Evolutionary conservation across 164 flowering plant species (phyloP).

Genomic region (Berberis thunbergii): DNA sequence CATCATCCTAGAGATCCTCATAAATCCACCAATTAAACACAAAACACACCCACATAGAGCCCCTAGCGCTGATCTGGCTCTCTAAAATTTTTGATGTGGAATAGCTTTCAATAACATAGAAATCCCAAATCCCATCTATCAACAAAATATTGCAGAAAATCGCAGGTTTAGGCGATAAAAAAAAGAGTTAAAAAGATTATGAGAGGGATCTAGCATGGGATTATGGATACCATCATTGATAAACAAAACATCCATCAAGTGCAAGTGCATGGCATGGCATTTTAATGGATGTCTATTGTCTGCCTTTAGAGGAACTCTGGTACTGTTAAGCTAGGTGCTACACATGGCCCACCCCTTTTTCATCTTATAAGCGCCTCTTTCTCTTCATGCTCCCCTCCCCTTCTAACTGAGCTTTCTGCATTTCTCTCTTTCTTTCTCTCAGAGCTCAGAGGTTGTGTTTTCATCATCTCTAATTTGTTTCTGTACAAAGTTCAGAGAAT

Average conservation of each 20-base stretch:
- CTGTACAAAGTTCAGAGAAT: constrained; percentile 14
- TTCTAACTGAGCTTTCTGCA: constrained; percentile 7
- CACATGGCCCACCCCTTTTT: constrained; percentile 35
- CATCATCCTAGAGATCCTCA: too few species aligned
- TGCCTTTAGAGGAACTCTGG: constrained; percentile 22
- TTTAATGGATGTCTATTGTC: constrained; percentile 8
- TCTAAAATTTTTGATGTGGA: too few species aligned
- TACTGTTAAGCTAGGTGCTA: constrained; percentile 18
- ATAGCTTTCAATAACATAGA: too few species aligned
- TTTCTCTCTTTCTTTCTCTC: constrained; percentile 5
- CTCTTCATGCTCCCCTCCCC: constrained; percentile 3
- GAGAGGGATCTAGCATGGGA: background rate
- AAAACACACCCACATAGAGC: too few species aligned
- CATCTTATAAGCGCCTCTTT: constrained; percentile 31
- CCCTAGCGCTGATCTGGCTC: too few species aligned
- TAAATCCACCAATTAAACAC: too few species aligned
- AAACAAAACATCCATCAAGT: background rate
- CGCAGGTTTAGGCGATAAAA: too few species aligned
- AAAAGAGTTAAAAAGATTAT: too few species aligned
- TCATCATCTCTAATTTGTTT: constrained; percentile 2
- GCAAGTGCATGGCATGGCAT: constrained; percentile 4
- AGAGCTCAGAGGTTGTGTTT: background rate
- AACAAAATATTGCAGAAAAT: too few species aligned
- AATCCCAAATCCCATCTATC: too few species aligned
- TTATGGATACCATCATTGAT: background rate